Evolutionary conservation across 2,329 filamentous ascomycete species (phyloP), one percentile per base, ranked within the genome.

Genomic region (Alternaria postmessia): DNA sequence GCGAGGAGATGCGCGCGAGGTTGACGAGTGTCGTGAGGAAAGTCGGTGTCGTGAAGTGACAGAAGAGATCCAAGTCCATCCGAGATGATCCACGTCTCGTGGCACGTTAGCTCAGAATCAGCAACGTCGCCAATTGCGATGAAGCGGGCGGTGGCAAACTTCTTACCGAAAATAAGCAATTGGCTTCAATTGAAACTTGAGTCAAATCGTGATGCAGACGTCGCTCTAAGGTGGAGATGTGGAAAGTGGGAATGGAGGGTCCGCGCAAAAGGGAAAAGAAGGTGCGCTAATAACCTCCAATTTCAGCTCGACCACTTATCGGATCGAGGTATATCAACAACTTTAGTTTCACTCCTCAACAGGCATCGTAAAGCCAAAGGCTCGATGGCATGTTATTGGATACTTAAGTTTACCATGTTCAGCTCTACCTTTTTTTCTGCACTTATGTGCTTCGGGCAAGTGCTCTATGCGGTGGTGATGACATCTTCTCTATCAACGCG

Each of bases 301-400:
- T 75, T 75, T 75, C 73, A 77, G 74, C 73, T 77, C 74, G 74
- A 72, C 69, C 73, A 74, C 66, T 65, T 66, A 64, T 69, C 67
- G 62, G 64, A 66, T 67, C 67, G 61, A 63, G 57, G 65, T 65
- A 65, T 70, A 73, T 67, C 64, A 67, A 60, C 57, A 54, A 69
- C 62, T 67, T 59, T 60, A 55, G 54, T 62, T 65, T 64, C 62
- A 66, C 32, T 51, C 52, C 38, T 51, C 12, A 38, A 36, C 30
- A 56, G 20, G 34, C 39, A 56, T 43, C 49, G 32, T 54, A 26
- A 51, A 41, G 11, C 32, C 16, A 24, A 12, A 41, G 28, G 22
- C 39, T 22, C 46, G 32, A 24, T 24, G 32, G 20, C 11, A 8
- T n/a, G 7, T 32, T 18, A n/a, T 16, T 38, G 12, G 34, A 22